Evolutionary conservation across 306 rosid species (phyloP), one percentile per base, ranked within the genome.

Genomic region (Gleditsia sinensis): DNA sequence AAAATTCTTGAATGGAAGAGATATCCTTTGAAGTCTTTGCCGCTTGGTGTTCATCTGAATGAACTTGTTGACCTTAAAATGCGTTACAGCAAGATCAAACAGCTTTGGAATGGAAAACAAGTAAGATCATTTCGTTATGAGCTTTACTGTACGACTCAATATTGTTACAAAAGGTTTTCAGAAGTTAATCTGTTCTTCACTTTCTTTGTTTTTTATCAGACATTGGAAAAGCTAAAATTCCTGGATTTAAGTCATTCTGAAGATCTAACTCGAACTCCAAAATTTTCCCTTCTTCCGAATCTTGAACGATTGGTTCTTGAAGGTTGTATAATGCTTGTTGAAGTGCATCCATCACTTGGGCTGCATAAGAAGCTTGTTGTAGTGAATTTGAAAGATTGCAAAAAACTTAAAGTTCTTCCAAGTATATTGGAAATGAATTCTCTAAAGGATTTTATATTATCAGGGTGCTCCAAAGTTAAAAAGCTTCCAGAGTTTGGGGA

Each of bases 11-110:
- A 78, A 2, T 77, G 83, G 86, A 34, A 7, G 16, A 79, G 72
- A 24, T 82, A 46, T 74, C 83, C 83, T 30, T 74, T 82, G 69
- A 82, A 78, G 78, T 72, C 77, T 14, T 32, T 82, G 21, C 80
- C 83, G 61, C 51, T 69, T 28, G 2, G 5, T 3, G 32, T 73
- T 67, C 71, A 51, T 33, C 40, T 50, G 7, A 62, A 79, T 71
- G 55, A 79, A 58, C 6, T 79, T 83, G 75, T 83, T 75, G 81
- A 69, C 49, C 48, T 83, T 37, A 75, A 33, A 69, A 48, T 83
- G 78, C 9, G 5, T 64, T 59, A 32, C 24, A 74, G 83, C 58
- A 45, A 54, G 33, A 46, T 83, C 8, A 80, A 60, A 74, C 81
- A 74, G 23, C 65, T 83, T 37, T 83, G 83, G 83, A 73, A 39